Percentiles rank a stretch among this genome's conserved stretches.
Conservation (phyloP, 805 yeast genomes). For the Saccharomycopsis malanga region DNA sequence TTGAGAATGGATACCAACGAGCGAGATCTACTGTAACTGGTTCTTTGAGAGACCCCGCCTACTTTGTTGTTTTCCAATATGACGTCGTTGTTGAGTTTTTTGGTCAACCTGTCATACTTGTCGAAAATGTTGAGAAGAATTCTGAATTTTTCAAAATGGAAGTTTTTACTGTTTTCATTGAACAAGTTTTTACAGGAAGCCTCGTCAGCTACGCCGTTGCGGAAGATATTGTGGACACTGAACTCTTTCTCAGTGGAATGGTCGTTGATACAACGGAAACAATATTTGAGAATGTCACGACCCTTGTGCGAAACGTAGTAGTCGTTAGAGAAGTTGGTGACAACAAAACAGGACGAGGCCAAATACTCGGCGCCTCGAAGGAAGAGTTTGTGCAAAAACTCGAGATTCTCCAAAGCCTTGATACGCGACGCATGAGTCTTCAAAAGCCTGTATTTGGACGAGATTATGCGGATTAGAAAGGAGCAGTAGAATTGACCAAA, state of each 20-base stretch:
- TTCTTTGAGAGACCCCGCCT: background rate
- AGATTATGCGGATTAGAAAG: slow-evolving; percentile 9
- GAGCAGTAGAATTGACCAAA: slow-evolving; percentile 9
- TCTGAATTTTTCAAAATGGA: background rate
- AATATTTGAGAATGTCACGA: slow-evolving; percentile 4
- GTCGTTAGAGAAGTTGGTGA: background rate
- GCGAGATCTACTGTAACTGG: background rate
- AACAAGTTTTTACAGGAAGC: background rate
- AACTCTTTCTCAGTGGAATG: slow-evolving; percentile 2
- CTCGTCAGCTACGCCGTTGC: background rate
- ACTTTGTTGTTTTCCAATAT: background rate
- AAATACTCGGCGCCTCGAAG: slow-evolving; percentile 1
- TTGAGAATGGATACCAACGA: too few relatives aligned
- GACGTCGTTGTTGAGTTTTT: background rate
- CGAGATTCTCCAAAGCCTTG: background rate
- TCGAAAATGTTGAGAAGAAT: background rate
- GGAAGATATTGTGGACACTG: slow-evolving; percentile 1
- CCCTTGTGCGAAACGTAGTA: slow-evolving; percentile 6
- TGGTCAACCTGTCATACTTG: background rate
- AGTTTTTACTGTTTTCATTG: background rate
- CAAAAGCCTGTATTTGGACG: slow-evolving; percentile 5
- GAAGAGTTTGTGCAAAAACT: slow-evolving; percentile 3
- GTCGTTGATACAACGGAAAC: slow-evolving; percentile 5
- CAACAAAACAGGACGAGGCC: background rate
- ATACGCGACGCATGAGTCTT: background rate